Base-by-base conservation (phyloP, 805 yeast genomes). In the Vanderwaltozyma yarrowii region DNA sequence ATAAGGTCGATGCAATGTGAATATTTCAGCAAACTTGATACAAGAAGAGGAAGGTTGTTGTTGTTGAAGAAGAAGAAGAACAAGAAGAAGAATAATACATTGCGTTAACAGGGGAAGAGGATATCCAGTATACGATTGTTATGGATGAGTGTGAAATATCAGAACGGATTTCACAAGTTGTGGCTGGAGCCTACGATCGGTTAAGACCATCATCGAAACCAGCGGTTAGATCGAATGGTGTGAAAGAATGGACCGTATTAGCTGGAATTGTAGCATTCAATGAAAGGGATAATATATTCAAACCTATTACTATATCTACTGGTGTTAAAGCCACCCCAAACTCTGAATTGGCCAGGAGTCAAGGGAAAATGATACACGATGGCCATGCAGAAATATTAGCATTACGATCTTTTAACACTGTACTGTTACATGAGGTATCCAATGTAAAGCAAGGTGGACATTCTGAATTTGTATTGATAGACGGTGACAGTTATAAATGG, bases 311-410 rank as follows among this genome's bases (percentile, higher is more conserved):
- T 0, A 32, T 84, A 4, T 69, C 87, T 0, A 85, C 96, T 0
- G 98, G 98, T 0, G 82, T 86, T 35, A 92, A 92, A 53, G 72
- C 85, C 0, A 49, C 72, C 15, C 88, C 96, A 1, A 74, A 79
- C 47, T 54, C 46, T 1, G 51, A 46, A 2, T 56, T 80, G 0
- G 38, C 62, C 2, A 43, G 54, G 3, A 61, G 62, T 35, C 40
- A 63, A 0, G 96, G 97, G 0, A 52, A 56, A 14, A 56, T 86
- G 8, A 64, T 89, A 0, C 97, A 89, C 51, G 97, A 89, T 57
- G 66, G 78, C 56, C 98, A 89, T 62, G 96, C 97, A 0, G 98
- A 89, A 52, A 71, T 87, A 2, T 60, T 92, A 13, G 73, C 81
- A 0, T 40, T 88, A 0, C 61, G 97, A 20, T 73, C 76, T 1